Base-by-base conservation (phyloP, 306 rosid species). In the Vicia faba region DNA sequence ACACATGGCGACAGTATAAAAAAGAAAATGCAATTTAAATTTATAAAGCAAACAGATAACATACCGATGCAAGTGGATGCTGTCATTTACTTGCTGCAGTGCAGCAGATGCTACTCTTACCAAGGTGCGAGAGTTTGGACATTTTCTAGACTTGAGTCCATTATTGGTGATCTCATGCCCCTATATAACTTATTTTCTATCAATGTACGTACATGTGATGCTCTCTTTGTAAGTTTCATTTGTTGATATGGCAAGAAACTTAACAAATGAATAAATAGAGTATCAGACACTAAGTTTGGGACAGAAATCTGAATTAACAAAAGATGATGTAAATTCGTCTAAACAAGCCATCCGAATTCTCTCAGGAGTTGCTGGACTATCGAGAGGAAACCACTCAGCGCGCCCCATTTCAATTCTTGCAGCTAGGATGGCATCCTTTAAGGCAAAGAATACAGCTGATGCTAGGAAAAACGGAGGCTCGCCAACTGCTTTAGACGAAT, bases 381-480 rank as follows among this genome's bases (percentile, higher is more conserved):
- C 98, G 9, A 93, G 98, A 70, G 93, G 87, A 84, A 93, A 93
- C 96, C 96, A 93, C 16, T 84, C 89, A n/a, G 61, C 9, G 41
- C 33, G 36, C 23, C 89, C 96, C 31, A 39, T 81, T 68, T 89
- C 98, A 40, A 74, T 80, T 78, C 97, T 86, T 12, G 96, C 96
- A 20, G 91, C 93, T 40, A 18, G 78, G 56, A 93, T 80, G 58
- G 98, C 91, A 57, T 93, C 97, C 71, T 86, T 93, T 81, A 89
- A 88, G 44, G 96, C 97, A 11, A 93, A 93, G 53, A 93, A 73
- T 69, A 76, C 96, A 0, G 87, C 78, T 2, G 97, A 84, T 62
- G 98, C 96, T 69, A 93, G 78, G 79, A 93, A 93, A 87, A 93
- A 93, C 18, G 98, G 98, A 39, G 98, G 96, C 85, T 93, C 97